Conservation (phyloP, 2,329 filamentous ascomycete genomes). For the Penicillium sp. region DNA sequence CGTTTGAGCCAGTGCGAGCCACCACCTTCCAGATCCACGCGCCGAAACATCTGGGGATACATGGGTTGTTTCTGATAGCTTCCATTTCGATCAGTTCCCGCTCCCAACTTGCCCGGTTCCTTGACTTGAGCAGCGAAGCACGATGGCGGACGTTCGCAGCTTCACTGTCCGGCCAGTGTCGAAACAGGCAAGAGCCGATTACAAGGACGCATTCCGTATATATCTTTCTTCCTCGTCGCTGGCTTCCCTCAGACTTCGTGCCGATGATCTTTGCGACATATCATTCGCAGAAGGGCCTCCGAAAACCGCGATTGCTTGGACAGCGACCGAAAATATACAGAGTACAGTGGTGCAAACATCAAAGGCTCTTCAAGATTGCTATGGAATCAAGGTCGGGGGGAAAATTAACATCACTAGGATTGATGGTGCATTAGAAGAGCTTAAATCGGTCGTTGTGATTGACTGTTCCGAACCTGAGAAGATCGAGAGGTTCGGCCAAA, state of each 20-base stretch:
- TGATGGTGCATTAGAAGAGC: slow-evolving; percentile 53
- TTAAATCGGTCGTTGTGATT: slow-evolving; percentile 60
- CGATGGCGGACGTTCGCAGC: slow-evolving; percentile 39
- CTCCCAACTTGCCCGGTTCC: neutral
- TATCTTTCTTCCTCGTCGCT: slow-evolving; percentile 59
- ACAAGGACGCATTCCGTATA: slow-evolving; percentile 61
- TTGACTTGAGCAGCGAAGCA: neutral
- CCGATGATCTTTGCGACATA: slow-evolving; percentile 58
- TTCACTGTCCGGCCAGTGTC: slow-evolving; percentile 59
- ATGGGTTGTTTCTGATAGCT: neutral
- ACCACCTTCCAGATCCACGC: neutral
- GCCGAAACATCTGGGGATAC: neutral
- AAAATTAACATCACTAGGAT: slow-evolving; percentile 62
- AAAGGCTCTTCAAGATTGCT: slow-evolving; percentile 69
- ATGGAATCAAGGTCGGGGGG: slow-evolving; percentile 71
- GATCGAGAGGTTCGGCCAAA: slow-evolving; percentile 34
- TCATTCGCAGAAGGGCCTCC: slow-evolving; percentile 37
- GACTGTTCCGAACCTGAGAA: slow-evolving; percentile 54
- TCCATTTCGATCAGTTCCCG: neutral
- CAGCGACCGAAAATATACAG: slow-evolving; percentile 61
- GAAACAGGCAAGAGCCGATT: slow-evolving; percentile 47
- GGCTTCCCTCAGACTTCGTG: slow-evolving; percentile 53
- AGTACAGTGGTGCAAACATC: slow-evolving; percentile 71
- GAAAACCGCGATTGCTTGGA: slow-evolving; percentile 65
- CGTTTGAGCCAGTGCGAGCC: neutral